Evolutionary conservation across 225 moss, liverwort and hornwort species (phyloP).

Genomic region (Takakia lepidozioides): DNA sequence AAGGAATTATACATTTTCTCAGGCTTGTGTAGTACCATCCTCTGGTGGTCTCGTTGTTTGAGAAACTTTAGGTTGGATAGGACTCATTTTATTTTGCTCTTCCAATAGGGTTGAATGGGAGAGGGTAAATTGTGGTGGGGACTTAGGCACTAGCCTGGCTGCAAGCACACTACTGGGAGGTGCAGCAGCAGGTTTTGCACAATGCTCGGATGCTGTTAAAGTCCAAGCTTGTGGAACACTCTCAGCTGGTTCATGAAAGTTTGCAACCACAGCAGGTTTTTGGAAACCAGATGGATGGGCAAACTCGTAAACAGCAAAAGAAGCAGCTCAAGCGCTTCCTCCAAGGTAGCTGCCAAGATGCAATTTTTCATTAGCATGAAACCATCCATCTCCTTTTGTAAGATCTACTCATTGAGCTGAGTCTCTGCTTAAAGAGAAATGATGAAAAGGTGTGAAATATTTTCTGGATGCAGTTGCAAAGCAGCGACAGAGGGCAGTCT

Average conservation of each 20-base stretch:
- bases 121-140: slow-evolving; percentile 1
- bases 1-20: neutral
- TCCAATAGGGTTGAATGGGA: neutral
- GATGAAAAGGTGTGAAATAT: neutral
- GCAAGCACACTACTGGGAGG: slow-evolving; percentile 76
- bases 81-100: too few species aligned
- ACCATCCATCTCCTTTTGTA: neutral
- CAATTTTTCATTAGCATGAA: neutral
- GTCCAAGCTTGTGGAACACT: slow-evolving; percentile 65
- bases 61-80: neutral
- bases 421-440: neutral
- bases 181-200: slow-evolving; percentile 60
- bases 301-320: slow-evolving; percentile 30
- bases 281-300: slow-evolving; percentile 25
- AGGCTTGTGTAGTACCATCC: neutral
- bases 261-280: slow-evolving; percentile 38
- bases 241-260: slow-evolving; percentile 53
- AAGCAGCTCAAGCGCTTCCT: slow-evolving; percentile 32
- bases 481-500: slow-evolving; percentile 41
- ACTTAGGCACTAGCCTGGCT: slow-evolving; percentile 82
- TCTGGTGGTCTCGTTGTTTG: neutral
- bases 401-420: neutral
- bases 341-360: slow-evolving; percentile 15
- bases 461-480: slow-evolving; percentile 32
- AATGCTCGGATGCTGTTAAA: slow-evolving; percentile 46